Conservation (phyloP, 2,329 filamentous ascomycete genomes). For the Aureobasidium sp. region DNA sequence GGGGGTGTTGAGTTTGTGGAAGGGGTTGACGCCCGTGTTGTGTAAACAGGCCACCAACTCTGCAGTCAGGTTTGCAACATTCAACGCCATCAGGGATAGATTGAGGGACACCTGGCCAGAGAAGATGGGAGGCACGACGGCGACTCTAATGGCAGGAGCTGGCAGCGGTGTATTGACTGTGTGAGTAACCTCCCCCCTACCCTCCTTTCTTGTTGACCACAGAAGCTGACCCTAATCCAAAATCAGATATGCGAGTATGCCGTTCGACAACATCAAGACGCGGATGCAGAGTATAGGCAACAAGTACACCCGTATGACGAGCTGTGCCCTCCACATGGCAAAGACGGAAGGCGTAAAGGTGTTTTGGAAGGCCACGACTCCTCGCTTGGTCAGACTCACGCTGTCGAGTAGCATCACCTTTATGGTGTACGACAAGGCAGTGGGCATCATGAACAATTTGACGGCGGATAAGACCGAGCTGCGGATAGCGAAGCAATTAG, state of each 20-base stretch:
- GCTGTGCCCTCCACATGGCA: conserved; percentile 7
- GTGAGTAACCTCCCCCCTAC: neutral
- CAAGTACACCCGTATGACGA: conserved; percentile 21
- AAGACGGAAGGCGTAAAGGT: conserved; percentile 5
- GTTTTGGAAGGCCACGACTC: conserved; percentile 14
- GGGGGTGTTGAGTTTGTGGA: conserved; percentile 17
- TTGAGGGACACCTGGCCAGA: conserved; percentile 3
- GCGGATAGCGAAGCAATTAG: neutral
- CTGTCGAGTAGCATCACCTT: conserved; percentile 13
- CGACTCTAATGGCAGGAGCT: conserved; percentile 16
- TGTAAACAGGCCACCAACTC: conserved; percentile 21
- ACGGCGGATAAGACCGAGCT: neutral
- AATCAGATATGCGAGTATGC: conserved; percentile 17
- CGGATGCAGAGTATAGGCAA: conserved; percentile 16
- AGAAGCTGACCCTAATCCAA: too few species aligned
- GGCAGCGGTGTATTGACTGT: conserved; percentile 19
- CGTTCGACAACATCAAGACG: conserved; percentile 22
- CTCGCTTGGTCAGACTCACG: conserved; percentile 11
- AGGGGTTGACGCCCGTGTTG: conserved; percentile 17
- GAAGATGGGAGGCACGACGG: neutral
- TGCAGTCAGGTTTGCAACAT: conserved; percentile 20
- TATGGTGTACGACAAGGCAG: conserved; percentile 11
- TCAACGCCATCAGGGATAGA: conserved; percentile 18
- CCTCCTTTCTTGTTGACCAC: too few species aligned
- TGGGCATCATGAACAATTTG: neutral